Base-by-base conservation (phyloP, 1,139 yeast genomes). In the Yamadazyma triangularis region DNA sequence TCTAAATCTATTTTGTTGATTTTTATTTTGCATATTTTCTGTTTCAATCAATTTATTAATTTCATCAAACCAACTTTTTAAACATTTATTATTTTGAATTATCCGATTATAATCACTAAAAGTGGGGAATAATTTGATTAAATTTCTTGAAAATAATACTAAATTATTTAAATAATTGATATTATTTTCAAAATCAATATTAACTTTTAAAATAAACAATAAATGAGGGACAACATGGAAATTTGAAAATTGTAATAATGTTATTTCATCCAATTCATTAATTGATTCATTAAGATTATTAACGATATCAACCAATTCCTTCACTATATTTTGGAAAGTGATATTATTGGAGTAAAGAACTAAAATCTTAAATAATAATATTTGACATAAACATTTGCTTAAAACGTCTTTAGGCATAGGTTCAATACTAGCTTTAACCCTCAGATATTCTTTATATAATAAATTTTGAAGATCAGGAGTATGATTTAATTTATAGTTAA, bases 161-260 rank as follows among this genome's bases (percentile, higher is more conserved):
- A 43, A 37, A 11, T 38, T 42, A 26, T 42, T 32, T 10, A 38
- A 25, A 25, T 40, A 28, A 19, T 36, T 36, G 20, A 34, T 19
- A 25, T 42, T 42, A 8, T 43, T 47, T 31, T 51, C 59, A 27
- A 51, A 39, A 30, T 55, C 59, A 13, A 60, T 46, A 13, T 50
- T 45, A 10, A 59, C 45, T 37, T 56, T 60, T 26, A 64, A 41
- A 14, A 62, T 38, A 33, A 62, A 69, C 14, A 64, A 42, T 27
- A 64, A 44, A 23, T 62, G 67, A 19, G 64, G 65, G 13, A 61
- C 41, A 15, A 61, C 35, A 34, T 62, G 65, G 40, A 53, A 59
- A 36, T 60, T 62, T 23, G 64, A 53, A 39, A 62, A 48, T 30
- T 57, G 56, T 3, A 61, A 45, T 32, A 57, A 54, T 34, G 37